Percentiles rank a stretch among this genome's conserved stretches.
phyloP scores from a whole-genome alignment of 139 green algal genomes.

The Picochlorum sp. region DNA sequence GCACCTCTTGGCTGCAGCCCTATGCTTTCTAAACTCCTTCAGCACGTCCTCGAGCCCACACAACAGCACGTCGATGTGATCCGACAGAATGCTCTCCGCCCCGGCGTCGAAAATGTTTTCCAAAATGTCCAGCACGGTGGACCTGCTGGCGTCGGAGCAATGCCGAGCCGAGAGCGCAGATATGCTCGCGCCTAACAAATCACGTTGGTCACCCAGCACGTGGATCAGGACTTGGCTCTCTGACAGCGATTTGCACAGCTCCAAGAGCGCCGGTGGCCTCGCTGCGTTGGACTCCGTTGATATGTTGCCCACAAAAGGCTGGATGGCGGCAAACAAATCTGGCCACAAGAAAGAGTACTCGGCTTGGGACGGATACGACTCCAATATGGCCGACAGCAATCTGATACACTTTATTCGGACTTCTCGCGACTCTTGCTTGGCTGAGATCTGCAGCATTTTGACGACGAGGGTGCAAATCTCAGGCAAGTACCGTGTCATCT shows the following conservation, averaged over 20 bases:
- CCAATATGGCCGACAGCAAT: constrained; percentile 43
- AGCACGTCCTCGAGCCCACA: too few species aligned
- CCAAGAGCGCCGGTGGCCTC: constrained; percentile 49
- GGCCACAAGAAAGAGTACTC: constrained; percentile 55
- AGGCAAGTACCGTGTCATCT: constrained; percentile 58
- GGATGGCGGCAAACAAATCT: constrained; percentile 41
- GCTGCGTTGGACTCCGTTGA: constrained; percentile 32
- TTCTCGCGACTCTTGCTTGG: constrained; percentile 18
- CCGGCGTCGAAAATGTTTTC: constrained; percentile 31
- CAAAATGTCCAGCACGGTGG: constrained; percentile 44
- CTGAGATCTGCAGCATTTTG: constrained; percentile 33
- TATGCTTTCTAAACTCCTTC: too few species aligned
- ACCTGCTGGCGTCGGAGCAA: constrained; percentile 12
- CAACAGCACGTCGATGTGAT: too few species aligned
- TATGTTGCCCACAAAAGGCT: constrained; percentile 44
- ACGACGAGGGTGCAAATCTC: constrained; percentile 54
- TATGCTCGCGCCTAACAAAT: constrained; percentile 24
- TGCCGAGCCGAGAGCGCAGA: constrained; percentile 20
- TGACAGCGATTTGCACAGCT: constrained; percentile 43
- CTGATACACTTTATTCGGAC: constrained; percentile 39
- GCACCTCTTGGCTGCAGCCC: background rate
- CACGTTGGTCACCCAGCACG: constrained; percentile 43
- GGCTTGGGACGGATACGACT: constrained; percentile 38
- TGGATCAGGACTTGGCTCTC: constrained; percentile 36
- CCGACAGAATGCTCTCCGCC: background rate